phyloP scores from a whole-genome alignment of 2,329 filamentous ascomycete species.

The Trichoderma afroharzianum region DNA sequence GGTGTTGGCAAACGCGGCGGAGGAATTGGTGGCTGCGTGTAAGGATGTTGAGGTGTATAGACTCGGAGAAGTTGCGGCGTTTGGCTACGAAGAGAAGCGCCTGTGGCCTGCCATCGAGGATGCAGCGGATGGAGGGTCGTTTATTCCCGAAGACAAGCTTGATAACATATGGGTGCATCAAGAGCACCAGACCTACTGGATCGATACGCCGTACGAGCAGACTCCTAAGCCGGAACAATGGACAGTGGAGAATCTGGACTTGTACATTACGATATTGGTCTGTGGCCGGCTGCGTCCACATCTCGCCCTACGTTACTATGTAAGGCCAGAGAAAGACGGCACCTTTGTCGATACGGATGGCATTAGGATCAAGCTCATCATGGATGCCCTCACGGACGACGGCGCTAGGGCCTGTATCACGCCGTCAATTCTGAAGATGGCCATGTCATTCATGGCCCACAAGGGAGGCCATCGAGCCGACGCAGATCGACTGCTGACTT shows the following conservation, averaged over 20 bases:
- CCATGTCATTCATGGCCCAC: conserved; percentile 40
- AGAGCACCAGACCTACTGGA: conserved; percentile 30
- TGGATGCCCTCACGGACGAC: conserved; percentile 37
- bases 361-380: conserved; percentile 38
- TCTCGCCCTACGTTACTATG: conserved; percentile 35
- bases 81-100: conserved; percentile 34
- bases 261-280: conserved; percentile 41
- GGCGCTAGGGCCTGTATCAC: conserved; percentile 35
- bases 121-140: conserved; percentile 25
- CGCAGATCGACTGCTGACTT: conserved; percentile 35
- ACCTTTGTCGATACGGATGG: conserved; percentile 35
- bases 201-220: conserved; percentile 35
- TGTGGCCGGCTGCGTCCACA: conserved; percentile 35
- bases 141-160: conserved; percentile 22
- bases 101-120: conserved; percentile 36
- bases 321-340: conserved; percentile 26
- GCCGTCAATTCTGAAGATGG: conserved; percentile 40
- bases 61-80: conserved; percentile 35
- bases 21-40: conserved; percentile 32
- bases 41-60: conserved; percentile 33
- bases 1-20: conserved; percentile 32
- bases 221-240: conserved; percentile 39
- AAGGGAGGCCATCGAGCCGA: conserved; percentile 34
- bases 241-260: conserved; percentile 40
- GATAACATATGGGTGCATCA: conserved; percentile 36